Evolutionary conservation across 495 filamentous ascomycete species (phyloP), one percentile per base, ranked within the genome.

Genomic region (Emericellopsis terricola): DNA sequence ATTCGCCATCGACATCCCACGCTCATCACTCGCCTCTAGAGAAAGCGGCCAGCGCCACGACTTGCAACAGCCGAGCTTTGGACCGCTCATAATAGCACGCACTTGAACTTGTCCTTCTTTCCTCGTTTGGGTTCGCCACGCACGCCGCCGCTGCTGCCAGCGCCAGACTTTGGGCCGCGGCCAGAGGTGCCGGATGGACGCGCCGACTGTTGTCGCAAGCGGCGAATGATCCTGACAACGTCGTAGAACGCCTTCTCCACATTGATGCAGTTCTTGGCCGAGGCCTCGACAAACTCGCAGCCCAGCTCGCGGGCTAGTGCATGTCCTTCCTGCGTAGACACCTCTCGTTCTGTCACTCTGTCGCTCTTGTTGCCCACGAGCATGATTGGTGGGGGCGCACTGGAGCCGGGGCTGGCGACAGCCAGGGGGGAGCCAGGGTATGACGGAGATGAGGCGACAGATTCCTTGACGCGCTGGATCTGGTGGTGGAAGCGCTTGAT

Each of bases 241-340:
- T 97, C 89, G 57, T 93, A 94, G 51, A 97, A 97, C 2, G 89
- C 91, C 62, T 87, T 93, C 50, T 97, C 89, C 17, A 97, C 89
- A 48, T 97, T 96, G 61, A 94, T 82, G 63, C 89, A 94, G 49
- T 93, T 94, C 62, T 96, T 94, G n/a, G 89, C 89, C 10, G 87
- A 94, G 4, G 89, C 89, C 54, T 96, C 89, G 38, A 96, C 86
- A 46, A 96, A 97, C 39, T 96, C 89, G 55, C 89, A 97, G 33
- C 81, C 82, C 23, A 97, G 64, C 48, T 94, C 82, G 48, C 83
- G 79, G 26, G 89, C 91, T 14, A 96, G 56, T 16, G 83, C 83
- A 38, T 82, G 81, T 3, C 89, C 89, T 58, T 97, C 89, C 51
- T 97, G 89, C 18, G 85, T 91, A 1, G 86, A 94, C 6, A 97